Evolutionary conservation across 345 rosid species (phyloP), one percentile per base, ranked within the genome.

Genomic region (Citrus sp.): DNA sequence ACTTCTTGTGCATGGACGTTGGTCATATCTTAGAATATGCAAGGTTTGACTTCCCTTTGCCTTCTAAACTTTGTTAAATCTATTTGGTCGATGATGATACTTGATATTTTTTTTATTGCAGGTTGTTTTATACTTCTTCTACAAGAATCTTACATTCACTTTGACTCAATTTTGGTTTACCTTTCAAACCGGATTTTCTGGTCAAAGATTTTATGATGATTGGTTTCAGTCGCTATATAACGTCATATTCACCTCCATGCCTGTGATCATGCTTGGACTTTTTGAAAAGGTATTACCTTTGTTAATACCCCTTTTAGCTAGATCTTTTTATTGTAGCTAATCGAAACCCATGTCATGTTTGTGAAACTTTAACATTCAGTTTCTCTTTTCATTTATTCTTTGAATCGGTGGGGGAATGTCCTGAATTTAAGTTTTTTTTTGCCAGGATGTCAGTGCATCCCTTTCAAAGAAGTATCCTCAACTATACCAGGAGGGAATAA

Each of bases 131-230:
- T 97, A 97, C 88, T 97, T 97, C 87, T 94, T 97, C 86, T 97
- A 94, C 93, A 97, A 97, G 93, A 97, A 94, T 80, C 98, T 97
- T 70, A 93, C 99, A 4, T 93, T 97, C 85, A 94, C 99, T 56
- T 69, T 94, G 88, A 97, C 99, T 78, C 99, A 97, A 85, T 97
- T 97, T 93, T 97, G 99, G 98, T 97, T 97, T 90, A 97, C 99
- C 85, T 94, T 97, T 80, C 87, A 89, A 81, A 89, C 98, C 73
- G 98, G 99, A 79, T 97, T 93, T 89, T 97, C 98, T 88, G 99
- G 99, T 76, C 99, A 97, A 87, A 88, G 99, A 86, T 94, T 93
- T 83, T 97, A 97, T 63, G 98, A 97, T 74, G 99, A 97, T 90
- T 97, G 99, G 99, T 97, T 94, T 91, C 98, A 97, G 87, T 97